Evolutionary conservation across 768 basidiomycete species (phyloP), one percentile per base, ranked within the genome.

Genomic region (Rhodotorula paludigena): DNA sequence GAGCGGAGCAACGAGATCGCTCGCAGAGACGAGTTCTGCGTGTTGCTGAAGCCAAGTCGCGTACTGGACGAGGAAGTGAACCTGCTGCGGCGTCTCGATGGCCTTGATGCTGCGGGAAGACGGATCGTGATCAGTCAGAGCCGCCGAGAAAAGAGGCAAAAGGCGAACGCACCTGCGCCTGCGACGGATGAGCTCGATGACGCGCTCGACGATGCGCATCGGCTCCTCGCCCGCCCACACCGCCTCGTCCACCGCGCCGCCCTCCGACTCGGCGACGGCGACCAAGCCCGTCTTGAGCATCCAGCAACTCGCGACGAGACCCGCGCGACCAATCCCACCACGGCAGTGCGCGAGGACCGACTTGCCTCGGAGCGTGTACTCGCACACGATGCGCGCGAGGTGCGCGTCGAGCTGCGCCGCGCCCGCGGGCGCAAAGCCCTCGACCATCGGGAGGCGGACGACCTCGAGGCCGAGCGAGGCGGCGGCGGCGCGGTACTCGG

Each of bases 11-110:
- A 11, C 16, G 49, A 51, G 20, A 16, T 51, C 49, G 49, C 28
- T 25, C 30, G 32, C 49, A 30, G 49, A 25, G 32, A 51, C 21
- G 32, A 51, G 32, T 4, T 21, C 32, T 32, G 49, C 49, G 16
- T 16, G 15, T 2, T 42, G 36, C 36, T 63, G 74, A 4, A 89
- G 75, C 78, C 83, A 85, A 45, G 86, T 84, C 7, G 90, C 84
- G 77, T 85, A 92, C 38, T 89, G 87, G 1, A 87, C 84, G 56
- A 92, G 78, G 75, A 92, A 92, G 71, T 82, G 80, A 23, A 94
- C 94, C 78, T 98, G 93, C 76, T 96, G 91, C 76, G 89, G 87
- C 6, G 91, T 94, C 77, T 98, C 94, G 47, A 98, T 84, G 3
- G 92, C 92, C 77, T 98, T 97, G 63, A 72, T 63, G 42, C 73